Evolutionary conservation across 2,329 filamentous ascomycete species (phyloP), one percentile per base, ranked within the genome.

Genomic region (Penicillium crustosum): DNA sequence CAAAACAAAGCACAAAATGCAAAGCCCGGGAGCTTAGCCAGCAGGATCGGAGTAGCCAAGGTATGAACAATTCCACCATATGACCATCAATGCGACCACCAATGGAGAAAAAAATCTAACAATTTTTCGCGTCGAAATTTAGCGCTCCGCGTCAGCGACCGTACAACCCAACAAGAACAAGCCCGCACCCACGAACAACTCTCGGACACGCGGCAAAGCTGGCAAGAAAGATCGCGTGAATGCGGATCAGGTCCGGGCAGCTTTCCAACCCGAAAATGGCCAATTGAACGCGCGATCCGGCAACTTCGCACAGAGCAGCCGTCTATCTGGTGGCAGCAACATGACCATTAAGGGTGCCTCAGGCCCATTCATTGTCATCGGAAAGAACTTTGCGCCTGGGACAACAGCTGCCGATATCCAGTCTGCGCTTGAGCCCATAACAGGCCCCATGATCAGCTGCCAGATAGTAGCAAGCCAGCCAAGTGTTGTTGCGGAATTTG

Each of bases 331-430:
- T 27, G 39, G 50, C 21, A 43, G 35, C 41, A 57, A 81, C 38
- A 77, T 87, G 59, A 83, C 74, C 68, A 86, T 88, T 58, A 79
- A 80, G 68, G 85, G 85, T 49, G 71, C 74, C 21, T 74, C 74
- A 12, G 82, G 82, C 1, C 83, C 83, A 3, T 85, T 81, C 66
- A 77, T 82, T 6, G 82, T 88, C 7, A 72, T 85, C 50, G 86
- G 83, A 7, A 81, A 80, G 68, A 88, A 88, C 72, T 88, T 88
- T 68, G 85, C 85, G 15, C 82, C 82, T n/a, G 86, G 85, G 17
- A 88, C 86, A 0, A 87, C 85, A 2, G 85, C 84, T 17, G 83
- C 83, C 27, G 86, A 88, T 64, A 87, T 88, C 45, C 82, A 87
- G 67, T 81, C 83, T 42, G 84, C 86, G 31, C 78, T 88, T 69